Conservation (phyloP, 768 basidiomycete species). For the Tricholoma sp. region DNA sequence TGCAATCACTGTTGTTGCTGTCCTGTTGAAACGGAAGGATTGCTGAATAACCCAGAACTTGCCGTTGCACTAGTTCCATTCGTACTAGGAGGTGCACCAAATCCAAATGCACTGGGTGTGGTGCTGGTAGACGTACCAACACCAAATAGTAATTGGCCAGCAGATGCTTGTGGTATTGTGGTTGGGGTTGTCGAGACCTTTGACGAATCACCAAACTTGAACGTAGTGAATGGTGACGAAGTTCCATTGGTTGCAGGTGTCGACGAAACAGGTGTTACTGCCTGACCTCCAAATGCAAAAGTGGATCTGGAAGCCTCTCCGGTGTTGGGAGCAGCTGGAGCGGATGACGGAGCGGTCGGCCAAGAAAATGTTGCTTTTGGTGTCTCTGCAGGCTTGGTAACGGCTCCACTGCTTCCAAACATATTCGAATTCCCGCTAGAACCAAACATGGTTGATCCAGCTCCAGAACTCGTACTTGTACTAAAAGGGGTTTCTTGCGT, state of each 20-base stretch:
- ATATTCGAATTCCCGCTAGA: background rate
- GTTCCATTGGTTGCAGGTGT: slow-evolving; percentile 2
- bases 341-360: slow-evolving; percentile 2
- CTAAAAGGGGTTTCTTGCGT: slow-evolving; percentile 1
- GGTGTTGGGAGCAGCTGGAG: background rate
- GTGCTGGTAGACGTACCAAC: slow-evolving; percentile 8
- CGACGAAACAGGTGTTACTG: slow-evolving; percentile 7
- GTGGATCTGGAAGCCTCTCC: slow-evolving; percentile 4
- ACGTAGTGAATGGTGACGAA: slow-evolving; percentile 6
- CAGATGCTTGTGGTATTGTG: slow-evolving; percentile 17
- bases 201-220: slow-evolving; percentile 12
- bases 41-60: slow-evolving; percentile 15
- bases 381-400: slow-evolving; percentile 11
- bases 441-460: background rate
- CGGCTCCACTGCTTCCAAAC: slow-evolving; percentile 3
- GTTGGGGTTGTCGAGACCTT: slow-evolving; percentile 15
- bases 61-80: background rate
- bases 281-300: slow-evolving; percentile 12
- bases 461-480: background rate
- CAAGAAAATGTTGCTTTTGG: slow-evolving; percentile 10
- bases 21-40: slow-evolving; percentile 14
- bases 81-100: slow-evolving; percentile 15
- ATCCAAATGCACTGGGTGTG: slow-evolving; percentile 26
- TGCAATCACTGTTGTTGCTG: slow-evolving; percentile 22
- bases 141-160: slow-evolving; percentile 16